Percentiles rank a stretch among this genome's conserved stretches.
phyloP scores from a whole-genome alignment of 2,329 filamentous ascomycete genomes.

The Fusarium sp. region DNA sequence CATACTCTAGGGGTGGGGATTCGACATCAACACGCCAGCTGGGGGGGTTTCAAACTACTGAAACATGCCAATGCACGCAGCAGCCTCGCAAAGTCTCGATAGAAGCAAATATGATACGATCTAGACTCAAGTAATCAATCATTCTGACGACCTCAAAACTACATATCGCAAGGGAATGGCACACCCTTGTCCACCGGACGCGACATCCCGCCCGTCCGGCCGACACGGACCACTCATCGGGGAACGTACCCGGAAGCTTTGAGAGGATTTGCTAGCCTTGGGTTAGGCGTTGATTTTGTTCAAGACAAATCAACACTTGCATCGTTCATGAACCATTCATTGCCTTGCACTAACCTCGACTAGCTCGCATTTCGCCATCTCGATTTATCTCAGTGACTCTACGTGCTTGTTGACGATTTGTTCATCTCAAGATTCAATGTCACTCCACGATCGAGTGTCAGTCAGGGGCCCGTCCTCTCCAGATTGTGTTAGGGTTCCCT shows the following conservation, averaged over 20 bases:
- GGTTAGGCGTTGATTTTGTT: neutral
- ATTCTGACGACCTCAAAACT: slow-evolving; percentile 17
- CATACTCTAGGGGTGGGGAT: slow-evolving; percentile 13
- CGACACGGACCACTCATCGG: slow-evolving; percentile 36
- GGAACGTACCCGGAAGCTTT: slow-evolving; percentile 30
- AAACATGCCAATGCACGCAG: slow-evolving; percentile 3
- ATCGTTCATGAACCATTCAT: slow-evolving; percentile 12
- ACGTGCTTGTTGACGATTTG: slow-evolving; percentile 7
- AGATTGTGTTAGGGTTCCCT: slow-evolving; percentile 17
- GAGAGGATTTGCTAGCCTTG: slow-evolving; percentile 17
- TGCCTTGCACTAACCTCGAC: slow-evolving; percentile 2
- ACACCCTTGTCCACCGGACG: slow-evolving; percentile 30
- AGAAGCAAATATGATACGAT: slow-evolving; percentile 2
- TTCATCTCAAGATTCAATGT: slow-evolving; percentile 8
- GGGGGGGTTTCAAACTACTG: slow-evolving; percentile 19
- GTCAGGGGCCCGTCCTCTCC: slow-evolving; percentile 4
- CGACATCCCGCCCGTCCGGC: slow-evolving; percentile 34
- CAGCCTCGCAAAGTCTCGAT: no score
- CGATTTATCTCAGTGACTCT: slow-evolving; percentile 9
- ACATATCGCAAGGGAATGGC: slow-evolving; percentile 7
- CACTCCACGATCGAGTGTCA: slow-evolving; percentile 12
- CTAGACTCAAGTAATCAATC: slow-evolving; percentile 19
- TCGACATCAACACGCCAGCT: slow-evolving; percentile 9
- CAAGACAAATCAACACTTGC: neutral
- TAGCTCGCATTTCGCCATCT: slow-evolving; percentile 21